phyloP scores from a whole-genome alignment of 2,329 filamentous ascomycete species.

The Pyricularia sp. region DNA sequence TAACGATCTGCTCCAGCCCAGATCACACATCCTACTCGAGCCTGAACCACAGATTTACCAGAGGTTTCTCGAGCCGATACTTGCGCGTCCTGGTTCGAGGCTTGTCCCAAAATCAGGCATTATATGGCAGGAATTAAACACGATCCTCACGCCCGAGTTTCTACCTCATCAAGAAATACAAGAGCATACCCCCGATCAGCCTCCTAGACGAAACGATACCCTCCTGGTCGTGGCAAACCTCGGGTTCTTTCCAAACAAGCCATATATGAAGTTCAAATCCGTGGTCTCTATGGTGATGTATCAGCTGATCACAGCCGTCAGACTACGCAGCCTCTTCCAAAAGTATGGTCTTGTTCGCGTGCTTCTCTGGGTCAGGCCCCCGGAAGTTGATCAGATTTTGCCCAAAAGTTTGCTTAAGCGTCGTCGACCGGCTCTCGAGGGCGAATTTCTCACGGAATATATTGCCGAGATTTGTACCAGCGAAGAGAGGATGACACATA shows the following conservation, averaged over 20 bases:
- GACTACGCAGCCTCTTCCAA: conserved; percentile 54
- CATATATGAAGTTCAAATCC: conserved; percentile 43
- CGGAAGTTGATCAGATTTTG: conserved; percentile 49
- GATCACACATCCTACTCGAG: conserved; percentile 78
- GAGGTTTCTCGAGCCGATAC: conserved; percentile 50
- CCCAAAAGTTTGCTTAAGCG: conserved; percentile 49
- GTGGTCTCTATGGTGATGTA: conserved; percentile 48
- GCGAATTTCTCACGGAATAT: conserved; percentile 51
- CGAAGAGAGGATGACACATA: not conserved
- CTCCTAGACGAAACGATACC: conserved; percentile 54
- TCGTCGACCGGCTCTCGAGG: conserved; percentile 46
- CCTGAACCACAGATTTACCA: conserved; percentile 49
- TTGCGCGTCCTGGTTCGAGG: conserved; percentile 35
- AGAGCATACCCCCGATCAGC: conserved; percentile 25
- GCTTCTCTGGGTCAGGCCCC: conserved; percentile 60
- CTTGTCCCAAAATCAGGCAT: conserved; percentile 48
- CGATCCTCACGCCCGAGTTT: conserved; percentile 38
- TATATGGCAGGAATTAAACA: conserved; percentile 48
- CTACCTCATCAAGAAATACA: conserved; percentile 45
- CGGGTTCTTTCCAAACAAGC: conserved; percentile 39
- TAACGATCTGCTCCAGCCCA: conserved; percentile 65
- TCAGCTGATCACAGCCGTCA: conserved; percentile 52
- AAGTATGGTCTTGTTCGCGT: conserved; percentile 71
- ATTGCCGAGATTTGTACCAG: conserved; percentile 40
- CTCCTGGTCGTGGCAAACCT: conserved; percentile 67